Conservation (phyloP, 441 rosid species). For the Melastoma candidum region DNA sequence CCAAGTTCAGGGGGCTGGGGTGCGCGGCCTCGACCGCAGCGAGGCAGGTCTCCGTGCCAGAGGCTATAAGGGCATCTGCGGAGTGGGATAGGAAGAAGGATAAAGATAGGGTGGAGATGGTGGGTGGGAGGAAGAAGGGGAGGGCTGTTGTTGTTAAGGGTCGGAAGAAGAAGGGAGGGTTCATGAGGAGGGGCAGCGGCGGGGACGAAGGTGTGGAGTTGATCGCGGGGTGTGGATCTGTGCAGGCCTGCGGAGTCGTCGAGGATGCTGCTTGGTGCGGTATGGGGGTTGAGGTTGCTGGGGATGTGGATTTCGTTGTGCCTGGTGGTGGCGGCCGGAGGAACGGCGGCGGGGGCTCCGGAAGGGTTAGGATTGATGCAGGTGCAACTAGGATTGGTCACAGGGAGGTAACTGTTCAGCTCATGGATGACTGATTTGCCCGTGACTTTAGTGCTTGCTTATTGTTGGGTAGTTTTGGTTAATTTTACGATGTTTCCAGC, state of each 20-base stretch:
- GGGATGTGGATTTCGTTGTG: conserved; percentile 53
- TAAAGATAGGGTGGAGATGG: conserved; percentile 27
- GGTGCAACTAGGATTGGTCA: conserved; percentile 29
- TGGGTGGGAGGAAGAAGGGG: conserved; percentile 49
- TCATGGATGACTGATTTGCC: no score
- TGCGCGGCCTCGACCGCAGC: conserved; percentile 58
- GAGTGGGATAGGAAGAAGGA: conserved; percentile 58
- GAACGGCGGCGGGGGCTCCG: conserved; percentile 25
- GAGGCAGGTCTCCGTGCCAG: conserved; percentile 77
- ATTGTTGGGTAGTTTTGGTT: no score
- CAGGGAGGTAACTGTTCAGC: conserved; percentile 20
- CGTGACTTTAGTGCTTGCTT: no score
- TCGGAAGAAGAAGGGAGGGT: conserved; percentile 32
- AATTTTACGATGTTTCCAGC: no score
- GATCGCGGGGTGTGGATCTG: conserved; percentile 15
- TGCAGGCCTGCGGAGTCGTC: conserved; percentile 38
- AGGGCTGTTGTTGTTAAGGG: conserved; percentile 27
- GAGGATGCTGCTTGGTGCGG: conserved; percentile 80
- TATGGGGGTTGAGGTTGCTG: conserved; percentile 61
- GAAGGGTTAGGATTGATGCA: conserved; percentile 63
- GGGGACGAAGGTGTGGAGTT: conserved; percentile 17
- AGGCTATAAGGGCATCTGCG: conserved; percentile 64
- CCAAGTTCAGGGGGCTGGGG: conserved; percentile 57
- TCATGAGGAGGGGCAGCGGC: conserved; percentile 22
- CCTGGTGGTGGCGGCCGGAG: conserved; percentile 27